Percentiles rank a stretch among this genome's conserved stretches.
Conservation (phyloP, 805 yeast genomes). For the Ogataea paradorogensis region DNA sequence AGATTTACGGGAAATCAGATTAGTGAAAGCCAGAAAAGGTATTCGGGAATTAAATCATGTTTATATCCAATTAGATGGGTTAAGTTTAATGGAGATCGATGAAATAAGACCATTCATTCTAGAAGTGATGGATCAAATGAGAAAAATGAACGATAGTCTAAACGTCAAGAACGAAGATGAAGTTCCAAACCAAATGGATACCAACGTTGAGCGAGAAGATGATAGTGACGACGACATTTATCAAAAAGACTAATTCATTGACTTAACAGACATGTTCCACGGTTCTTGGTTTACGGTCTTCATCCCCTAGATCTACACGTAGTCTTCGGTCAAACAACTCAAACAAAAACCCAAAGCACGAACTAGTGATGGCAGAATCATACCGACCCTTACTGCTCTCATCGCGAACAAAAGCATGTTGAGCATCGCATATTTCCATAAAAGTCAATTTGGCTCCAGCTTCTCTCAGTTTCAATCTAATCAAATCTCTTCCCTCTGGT, state of each 20-base stretch:
- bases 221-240: conserved; percentile 28
- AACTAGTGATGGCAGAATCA: conserved; percentile 71
- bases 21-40: conserved; percentile 79
- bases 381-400: conserved; percentile 77
- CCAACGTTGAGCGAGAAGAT: conserved; percentile 6
- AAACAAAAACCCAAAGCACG: conserved; percentile 62
- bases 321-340: conserved; percentile 71
- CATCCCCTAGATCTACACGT: conserved; percentile 63
- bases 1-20: conserved; percentile 80
- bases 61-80: conserved; percentile 76
- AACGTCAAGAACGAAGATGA: conserved; percentile 12
- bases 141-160: conserved; percentile 46
- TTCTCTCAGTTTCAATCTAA: conserved; percentile 57
- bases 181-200: conserved; percentile 5
- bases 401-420: conserved; percentile 81
- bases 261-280: conserved; percentile 68
- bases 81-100: conserved; percentile 82
- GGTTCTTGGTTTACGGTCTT: conserved; percentile 46
- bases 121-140: conserved; percentile 75
- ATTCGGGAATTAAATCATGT: conserved; percentile 73
- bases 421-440: conserved; percentile 74
- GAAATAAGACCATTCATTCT: conserved; percentile 81
- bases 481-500: conserved; percentile 69
- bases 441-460: conserved; percentile 63
- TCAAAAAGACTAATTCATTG: conserved; percentile 12